These are phyloP conservation scores for Arachnomyces sp. DNA, from an alignment of 2,329 filamentous ascomycete genomes.

Conservation along the genomic window DNA sequence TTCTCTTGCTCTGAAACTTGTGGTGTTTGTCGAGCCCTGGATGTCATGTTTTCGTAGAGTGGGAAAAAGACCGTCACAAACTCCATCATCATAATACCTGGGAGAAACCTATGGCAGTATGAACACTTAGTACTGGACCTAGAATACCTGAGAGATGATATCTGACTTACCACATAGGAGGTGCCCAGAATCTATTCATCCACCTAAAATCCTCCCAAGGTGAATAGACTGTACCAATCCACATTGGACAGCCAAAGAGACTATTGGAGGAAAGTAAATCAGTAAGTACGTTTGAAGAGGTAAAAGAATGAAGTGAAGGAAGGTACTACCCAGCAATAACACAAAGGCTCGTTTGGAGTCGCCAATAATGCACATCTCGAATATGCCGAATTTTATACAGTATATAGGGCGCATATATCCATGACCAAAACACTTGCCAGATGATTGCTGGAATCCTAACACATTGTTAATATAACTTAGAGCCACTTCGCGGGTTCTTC, in stretches of 20 bases:
- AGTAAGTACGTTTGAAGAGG: no score
- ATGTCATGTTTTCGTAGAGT: constrained; percentile 29
- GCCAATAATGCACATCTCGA: constrained; percentile 56
- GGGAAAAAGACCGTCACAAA: constrained; percentile 54
- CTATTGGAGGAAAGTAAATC: constrained; percentile 19
- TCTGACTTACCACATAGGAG: constrained; percentile 49
- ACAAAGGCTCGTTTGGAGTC: constrained; percentile 48
- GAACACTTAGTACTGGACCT: constrained; percentile 2
- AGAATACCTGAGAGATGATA: no score
- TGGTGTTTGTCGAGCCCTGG: not conserved
- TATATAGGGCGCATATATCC: constrained; percentile 53
- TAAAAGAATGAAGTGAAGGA: constrained; percentile 1
- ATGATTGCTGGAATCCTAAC: constrained; percentile 54
- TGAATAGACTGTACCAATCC: constrained; percentile 48
- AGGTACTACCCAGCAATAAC: constrained; percentile 31
- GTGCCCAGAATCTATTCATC: constrained; percentile 48
- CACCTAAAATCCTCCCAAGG: constrained; percentile 43
- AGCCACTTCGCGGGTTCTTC: not conserved
- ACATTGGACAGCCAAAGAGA: constrained; percentile 55
- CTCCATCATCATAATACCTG: constrained; percentile 53
- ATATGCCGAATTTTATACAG: constrained; percentile 52
- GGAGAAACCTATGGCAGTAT: constrained; percentile 31
- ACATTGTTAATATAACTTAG: constrained; percentile 1
- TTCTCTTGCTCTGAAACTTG: constrained; percentile 1
- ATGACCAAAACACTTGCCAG: constrained; percentile 60